A percentile compares a stretch with the other conserved stretches of the same genome.
phyloP scores from a whole-genome alignment of 2,329 filamentous ascomycete species.

The Penicillium digitatum region DNA sequence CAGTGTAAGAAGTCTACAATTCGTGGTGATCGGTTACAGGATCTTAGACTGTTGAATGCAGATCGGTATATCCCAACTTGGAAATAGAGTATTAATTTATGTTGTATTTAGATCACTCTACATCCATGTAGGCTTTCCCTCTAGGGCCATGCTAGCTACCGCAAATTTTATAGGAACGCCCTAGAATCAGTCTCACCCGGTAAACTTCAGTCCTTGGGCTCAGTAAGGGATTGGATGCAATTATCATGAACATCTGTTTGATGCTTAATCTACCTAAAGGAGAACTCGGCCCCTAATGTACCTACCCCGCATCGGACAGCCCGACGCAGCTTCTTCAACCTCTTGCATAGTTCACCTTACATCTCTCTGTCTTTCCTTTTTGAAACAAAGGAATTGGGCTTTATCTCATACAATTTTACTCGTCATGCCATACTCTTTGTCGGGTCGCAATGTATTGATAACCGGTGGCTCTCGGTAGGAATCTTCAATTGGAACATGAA shows the following conservation, averaged over 20 bases:
- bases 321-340: neutral
- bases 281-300: neutral
- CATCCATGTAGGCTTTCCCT: too few species aligned
- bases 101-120: neutral
- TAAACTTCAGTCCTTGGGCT: neutral
- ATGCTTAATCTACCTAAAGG: neutral
- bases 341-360: neutral
- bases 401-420: neutral
- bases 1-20: neutral
- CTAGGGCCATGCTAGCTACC: too few species aligned
- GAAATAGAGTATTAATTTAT: neutral
- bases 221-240: neutral
- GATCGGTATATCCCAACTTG: neutral
- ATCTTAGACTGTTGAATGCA: neutral
- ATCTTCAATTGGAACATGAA: neutral
- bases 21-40: neutral
- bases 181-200: neutral
- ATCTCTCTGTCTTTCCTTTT: neutral
- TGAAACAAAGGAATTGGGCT: neutral
- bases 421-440: conserved; percentile 60
- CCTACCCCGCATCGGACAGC: neutral
- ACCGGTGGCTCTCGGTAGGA: conserved; percentile 61
- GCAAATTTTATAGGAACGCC: too few species aligned
- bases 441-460: conserved; percentile 59
- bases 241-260: neutral